A percentile compares a stretch with the other conserved stretches of the same genome.
These are phyloP conservation scores for Quercus wislizeni DNA, from an alignment of 306 rosid genomes.

Conservation along the genomic window DNA sequence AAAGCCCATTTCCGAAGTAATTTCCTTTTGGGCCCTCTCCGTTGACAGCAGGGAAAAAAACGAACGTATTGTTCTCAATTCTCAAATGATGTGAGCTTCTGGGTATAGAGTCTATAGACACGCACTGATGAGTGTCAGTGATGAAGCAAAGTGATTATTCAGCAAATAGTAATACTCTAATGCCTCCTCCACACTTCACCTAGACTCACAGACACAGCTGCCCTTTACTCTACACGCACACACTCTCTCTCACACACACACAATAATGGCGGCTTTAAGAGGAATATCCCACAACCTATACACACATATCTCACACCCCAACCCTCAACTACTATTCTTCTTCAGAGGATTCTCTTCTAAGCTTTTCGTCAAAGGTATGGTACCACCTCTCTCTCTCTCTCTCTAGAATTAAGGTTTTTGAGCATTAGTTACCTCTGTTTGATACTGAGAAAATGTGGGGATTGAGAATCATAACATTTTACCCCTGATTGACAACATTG, in stretches of 20 bases:
- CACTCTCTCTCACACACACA: neutral
- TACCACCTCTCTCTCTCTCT: neutral
- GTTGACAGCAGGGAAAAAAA: too few species aligned
- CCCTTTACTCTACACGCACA: neutral
- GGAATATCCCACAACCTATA: neutral
- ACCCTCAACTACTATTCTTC: neutral
- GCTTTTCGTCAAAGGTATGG: neutral
- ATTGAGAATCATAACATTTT: neutral
- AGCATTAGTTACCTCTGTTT: neutral
- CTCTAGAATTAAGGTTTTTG: neutral
- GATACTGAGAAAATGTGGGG: neutral
- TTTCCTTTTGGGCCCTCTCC: too few species aligned
- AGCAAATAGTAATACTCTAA: too few species aligned
- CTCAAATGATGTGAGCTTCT: too few species aligned
- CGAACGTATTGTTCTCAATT: too few species aligned
- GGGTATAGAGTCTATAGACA: too few species aligned
- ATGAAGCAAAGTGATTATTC: too few species aligned
- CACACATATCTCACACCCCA: neutral
- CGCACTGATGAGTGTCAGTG: too few species aligned
- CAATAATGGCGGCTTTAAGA: neutral
- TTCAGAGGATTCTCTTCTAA: neutral
- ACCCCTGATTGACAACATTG: neutral
- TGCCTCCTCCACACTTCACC: too few species aligned
- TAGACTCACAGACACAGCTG: neutral
- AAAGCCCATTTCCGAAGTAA: too few species aligned